Evolutionary conservation across 768 basidiomycete species (phyloP).

Genomic region (Serendipita sp.): DNA sequence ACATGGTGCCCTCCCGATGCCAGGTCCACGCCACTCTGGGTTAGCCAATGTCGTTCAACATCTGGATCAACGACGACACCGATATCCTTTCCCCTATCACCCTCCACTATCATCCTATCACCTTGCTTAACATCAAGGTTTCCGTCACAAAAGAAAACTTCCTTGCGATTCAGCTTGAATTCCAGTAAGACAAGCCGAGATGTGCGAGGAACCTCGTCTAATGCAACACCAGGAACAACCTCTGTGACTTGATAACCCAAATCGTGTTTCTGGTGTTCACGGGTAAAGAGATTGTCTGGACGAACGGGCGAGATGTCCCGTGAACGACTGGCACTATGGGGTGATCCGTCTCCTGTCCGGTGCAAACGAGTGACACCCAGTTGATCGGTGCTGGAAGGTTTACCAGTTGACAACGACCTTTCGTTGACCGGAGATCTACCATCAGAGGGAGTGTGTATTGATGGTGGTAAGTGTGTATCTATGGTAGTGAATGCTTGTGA

Average conservation of each 20-base stretch:
- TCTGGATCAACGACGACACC: constrained; percentile 85
- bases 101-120: constrained; percentile 92
- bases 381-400: background rate
- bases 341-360: background rate
- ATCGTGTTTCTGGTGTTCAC: constrained; percentile 7
- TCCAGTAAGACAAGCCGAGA: constrained; percentile 93
- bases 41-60: constrained; percentile 34
- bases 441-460: background rate
- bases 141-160: constrained; percentile 78
- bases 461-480: constrained; percentile 6
- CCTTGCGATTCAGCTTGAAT: constrained; percentile 93
- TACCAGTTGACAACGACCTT: background rate
- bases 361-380: background rate
- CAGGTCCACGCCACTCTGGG: constrained; percentile 18
- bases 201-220: constrained; percentile 62
- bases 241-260: constrained; percentile 24
- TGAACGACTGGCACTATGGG: constrained; percentile 7
- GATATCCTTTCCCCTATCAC: constrained; percentile 83
- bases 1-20: constrained; percentile 54
- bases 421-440: background rate
- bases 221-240: constrained; percentile 78
- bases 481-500: background rate
- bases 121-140: constrained; percentile 54
- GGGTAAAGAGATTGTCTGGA: constrained; percentile 17
- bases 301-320: constrained; percentile 5